phyloP scores from a whole-genome alignment of 441 rosid genomes.

The Viola pubescens region DNA sequence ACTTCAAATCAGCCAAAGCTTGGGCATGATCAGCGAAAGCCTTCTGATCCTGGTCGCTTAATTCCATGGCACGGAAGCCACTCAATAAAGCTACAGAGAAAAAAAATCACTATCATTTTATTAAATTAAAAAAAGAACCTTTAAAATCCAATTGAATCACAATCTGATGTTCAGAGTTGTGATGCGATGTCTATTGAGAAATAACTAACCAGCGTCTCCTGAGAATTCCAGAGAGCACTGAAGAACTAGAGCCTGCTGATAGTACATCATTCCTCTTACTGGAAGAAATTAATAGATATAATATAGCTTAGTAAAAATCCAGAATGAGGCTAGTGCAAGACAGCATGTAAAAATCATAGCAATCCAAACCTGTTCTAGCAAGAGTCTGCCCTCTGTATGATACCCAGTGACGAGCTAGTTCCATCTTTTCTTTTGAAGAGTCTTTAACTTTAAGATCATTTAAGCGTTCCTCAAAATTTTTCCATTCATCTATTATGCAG shows the following conservation, averaged over 20 bases:
- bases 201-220: slow-evolving; percentile 54
- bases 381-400: slow-evolving; percentile 95
- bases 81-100: slow-evolving; percentile 33
- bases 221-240: slow-evolving; percentile 65
- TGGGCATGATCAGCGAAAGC: slow-evolving; percentile 36
- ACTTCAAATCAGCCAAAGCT: slow-evolving; percentile 85
- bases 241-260: slow-evolving; percentile 68
- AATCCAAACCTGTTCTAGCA: slow-evolving; percentile 73
- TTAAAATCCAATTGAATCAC: slow-evolving; percentile 6
- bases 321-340: slow-evolving; percentile 16
- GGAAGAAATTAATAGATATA: slow-evolving; percentile 20
- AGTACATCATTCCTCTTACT: slow-evolving; percentile 99
- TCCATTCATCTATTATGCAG: slow-evolving; percentile 77
- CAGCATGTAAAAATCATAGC: not conserved
- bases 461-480: slow-evolving; percentile 55
- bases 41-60: slow-evolving; percentile 23
- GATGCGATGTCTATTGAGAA: slow-evolving; percentile 9
- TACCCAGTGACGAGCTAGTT: slow-evolving; percentile 67
- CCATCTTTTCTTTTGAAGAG: slow-evolving; percentile 27
- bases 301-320: slow-evolving; percentile 14
- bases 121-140: slow-evolving; percentile 11
- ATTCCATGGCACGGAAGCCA: slow-evolving; percentile 23
- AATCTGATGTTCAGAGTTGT: slow-evolving; percentile 8
- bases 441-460: slow-evolving; percentile 23
- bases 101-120: slow-evolving; percentile 14